phyloP scores from a whole-genome alignment of 148 eudicot genomes.

The Vaccinium corymbosum region DNA sequence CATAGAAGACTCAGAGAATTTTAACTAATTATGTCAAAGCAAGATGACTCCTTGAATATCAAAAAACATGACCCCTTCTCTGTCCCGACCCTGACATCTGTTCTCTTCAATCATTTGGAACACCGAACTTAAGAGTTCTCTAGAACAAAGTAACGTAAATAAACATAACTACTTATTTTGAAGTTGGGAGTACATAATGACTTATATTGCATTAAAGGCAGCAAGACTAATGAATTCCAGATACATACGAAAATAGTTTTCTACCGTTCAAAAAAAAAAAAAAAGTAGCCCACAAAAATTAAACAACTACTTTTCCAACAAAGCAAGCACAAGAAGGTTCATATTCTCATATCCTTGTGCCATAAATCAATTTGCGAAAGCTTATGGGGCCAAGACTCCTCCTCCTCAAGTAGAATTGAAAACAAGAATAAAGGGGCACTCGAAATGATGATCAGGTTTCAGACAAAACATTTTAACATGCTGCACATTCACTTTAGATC shows the following conservation, averaged over 20 bases:
- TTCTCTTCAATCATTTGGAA: not conserved
- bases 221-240: not conserved
- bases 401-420: not conserved
- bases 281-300: not conserved
- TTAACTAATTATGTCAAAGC: not conserved
- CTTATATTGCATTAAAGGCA: not conserved
- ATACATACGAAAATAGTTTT: not conserved
- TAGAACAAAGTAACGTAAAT: not conserved
- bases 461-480: not conserved
- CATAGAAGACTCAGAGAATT: not conserved
- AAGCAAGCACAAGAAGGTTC: not conserved
- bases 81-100: not conserved
- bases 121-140: not conserved
- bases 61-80: not conserved
- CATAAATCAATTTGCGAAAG: not conserved
- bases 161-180: not conserved
- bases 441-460: not conserved
- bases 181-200: not conserved
- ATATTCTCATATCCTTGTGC: not conserved
- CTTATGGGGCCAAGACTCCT: not conserved
- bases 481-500: not conserved
- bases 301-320: not conserved
- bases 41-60: not conserved
- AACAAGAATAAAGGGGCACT: not conserved
- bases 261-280: too few relatives aligned